A percentile compares a stretch with the other conserved stretches of the same genome.
Evolutionary conservation across 768 basidiomycete species (phyloP).

Genomic region (Strobilomyces echinocephalus): DNA sequence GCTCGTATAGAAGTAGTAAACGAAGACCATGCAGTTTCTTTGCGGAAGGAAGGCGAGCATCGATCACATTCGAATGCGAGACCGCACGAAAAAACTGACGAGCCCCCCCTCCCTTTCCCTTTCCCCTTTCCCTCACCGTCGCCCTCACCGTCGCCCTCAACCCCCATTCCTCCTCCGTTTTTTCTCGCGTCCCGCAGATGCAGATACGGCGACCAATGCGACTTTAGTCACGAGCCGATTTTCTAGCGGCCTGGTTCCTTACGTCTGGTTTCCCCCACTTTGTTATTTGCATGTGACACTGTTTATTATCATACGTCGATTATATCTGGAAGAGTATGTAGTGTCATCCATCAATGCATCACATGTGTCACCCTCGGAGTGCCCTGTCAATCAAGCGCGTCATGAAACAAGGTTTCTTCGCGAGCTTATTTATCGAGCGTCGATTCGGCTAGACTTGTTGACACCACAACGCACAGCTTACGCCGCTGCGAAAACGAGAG

Average conservation of each 20-base stretch:
- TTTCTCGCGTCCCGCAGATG: slow-evolving; percentile 63
- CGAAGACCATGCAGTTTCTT: slow-evolving; percentile 89
- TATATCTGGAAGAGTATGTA: slow-evolving; percentile 8
- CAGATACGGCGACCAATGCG: slow-evolving; percentile 84
- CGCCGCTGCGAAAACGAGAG: slow-evolving; percentile 12
- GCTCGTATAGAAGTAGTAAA: slow-evolving; percentile 74
- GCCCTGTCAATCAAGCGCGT: slow-evolving; percentile 1
- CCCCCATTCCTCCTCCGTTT: no score
- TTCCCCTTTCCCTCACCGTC: no score
- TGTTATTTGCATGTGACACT: slow-evolving; percentile 12
- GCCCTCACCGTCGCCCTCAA: no score
- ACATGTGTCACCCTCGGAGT: neutral
- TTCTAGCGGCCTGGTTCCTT: slow-evolving; percentile 18
- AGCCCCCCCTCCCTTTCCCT: slow-evolving; percentile 20
- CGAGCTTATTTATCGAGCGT: slow-evolving; percentile 11
- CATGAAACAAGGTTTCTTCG: slow-evolving; percentile 13
- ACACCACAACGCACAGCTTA: neutral
- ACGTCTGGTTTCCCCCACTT: neutral
- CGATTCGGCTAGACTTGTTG: neutral
- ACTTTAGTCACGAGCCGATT: slow-evolving; percentile 66
- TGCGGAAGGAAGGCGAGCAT: slow-evolving; percentile 89
- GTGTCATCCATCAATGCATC: slow-evolving; percentile 3
- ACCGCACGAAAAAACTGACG: slow-evolving; percentile 33
- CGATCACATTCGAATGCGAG: slow-evolving; percentile 34
- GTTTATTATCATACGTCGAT: slow-evolving; percentile 14